Conservation (phyloP, 1,139 yeast species). For the Scheffersomyces lignicola region DNA sequence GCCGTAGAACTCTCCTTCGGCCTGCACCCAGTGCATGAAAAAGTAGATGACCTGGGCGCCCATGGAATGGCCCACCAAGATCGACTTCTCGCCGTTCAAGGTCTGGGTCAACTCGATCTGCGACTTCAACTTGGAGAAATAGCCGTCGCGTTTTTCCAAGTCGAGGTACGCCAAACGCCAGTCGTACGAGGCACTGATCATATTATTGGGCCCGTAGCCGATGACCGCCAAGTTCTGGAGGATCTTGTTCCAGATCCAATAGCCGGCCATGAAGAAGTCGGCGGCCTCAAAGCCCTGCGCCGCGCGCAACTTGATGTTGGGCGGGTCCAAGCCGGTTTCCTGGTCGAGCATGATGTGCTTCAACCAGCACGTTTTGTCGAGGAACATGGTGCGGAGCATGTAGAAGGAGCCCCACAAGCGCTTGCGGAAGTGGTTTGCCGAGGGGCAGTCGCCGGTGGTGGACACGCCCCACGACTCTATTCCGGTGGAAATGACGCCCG, state of each 20-base stretch:
- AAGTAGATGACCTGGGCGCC: slow-evolving; percentile 87
- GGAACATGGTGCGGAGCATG: slow-evolving; percentile 88
- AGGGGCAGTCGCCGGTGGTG: slow-evolving; percentile 68
- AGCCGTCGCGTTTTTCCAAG: slow-evolving; percentile 81
- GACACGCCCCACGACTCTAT: slow-evolving; percentile 87
- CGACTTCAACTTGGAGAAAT: slow-evolving; percentile 71
- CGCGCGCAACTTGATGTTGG: slow-evolving; percentile 74
- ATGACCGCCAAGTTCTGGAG: slow-evolving; percentile 90
- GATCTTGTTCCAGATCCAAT: slow-evolving; percentile 98
- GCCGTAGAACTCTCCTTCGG: slow-evolving; percentile 74
- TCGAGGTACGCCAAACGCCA: slow-evolving; percentile 94
- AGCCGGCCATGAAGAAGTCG: slow-evolving; percentile 94
- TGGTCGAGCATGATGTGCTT: slow-evolving; percentile 87
- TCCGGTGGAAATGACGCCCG: slow-evolving; percentile 95
- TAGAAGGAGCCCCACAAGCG: slow-evolving; percentile 96
- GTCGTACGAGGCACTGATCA: slow-evolving; percentile 91
- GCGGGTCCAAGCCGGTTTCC: slow-evolving; percentile 91
- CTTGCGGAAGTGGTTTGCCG: slow-evolving; percentile 81
- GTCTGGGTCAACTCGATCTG: slow-evolving; percentile 60
- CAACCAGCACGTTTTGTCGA: slow-evolving; percentile 92
- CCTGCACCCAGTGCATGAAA: slow-evolving; percentile 95
- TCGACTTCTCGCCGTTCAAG: slow-evolving; percentile 66
- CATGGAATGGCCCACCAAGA: slow-evolving; percentile 93
- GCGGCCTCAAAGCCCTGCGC: slow-evolving; percentile 98
- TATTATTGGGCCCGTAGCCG: slow-evolving; percentile 88